Evolutionary conservation across 2,329 filamentous ascomycete species (phyloP), one percentile per base, ranked within the genome.

Genomic region (Fusarium sp.): DNA sequence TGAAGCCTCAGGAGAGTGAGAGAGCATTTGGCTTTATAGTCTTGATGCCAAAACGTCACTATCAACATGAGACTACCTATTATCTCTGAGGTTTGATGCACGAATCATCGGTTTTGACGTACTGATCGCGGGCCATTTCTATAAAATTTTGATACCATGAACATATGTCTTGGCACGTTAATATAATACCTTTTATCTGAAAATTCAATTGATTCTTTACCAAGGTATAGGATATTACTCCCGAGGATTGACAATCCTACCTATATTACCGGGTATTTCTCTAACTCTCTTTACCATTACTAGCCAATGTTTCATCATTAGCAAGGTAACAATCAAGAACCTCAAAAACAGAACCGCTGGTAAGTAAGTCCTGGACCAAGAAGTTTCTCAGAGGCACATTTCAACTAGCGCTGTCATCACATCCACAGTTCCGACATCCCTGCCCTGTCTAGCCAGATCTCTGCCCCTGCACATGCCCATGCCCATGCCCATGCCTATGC

Each of bases 371-470:
- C 18, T 28, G 24, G 38, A n/a, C n/a, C n/a, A 56, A 56, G n/a
- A 54, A 54, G 38, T 28, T 56, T 56, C 38, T 60, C 54, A 38
- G 41, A 56, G 45, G 50, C 39, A 71, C 70, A 57, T 42, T 28
- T 35, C 63, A 48, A 56, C 42, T 26, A 54, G 35, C 39, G 64
- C 45, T 44, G 44, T 30, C n/a, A 48, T 51, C 51, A 50, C 72
- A 66, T 69, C 72, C 72, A 75, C 72, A 75, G 59, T 73, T 73
- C 59, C 32, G 60, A 60, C 30, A 75, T 64, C 72, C 72, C 58
- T 75, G 72, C 72, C 72, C 55, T 75, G 72, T 73, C 72, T 75
- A 75, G 72, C 50, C 72, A 47, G 72, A 75, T 75, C 72, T 75
- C 69, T 69, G 48, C 35, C 54, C 54, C 60, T 26, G 26, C 26